phyloP scores from a whole-genome alignment of 1,284 basidiomycete species.

The Takashimella tepidaria region DNA sequence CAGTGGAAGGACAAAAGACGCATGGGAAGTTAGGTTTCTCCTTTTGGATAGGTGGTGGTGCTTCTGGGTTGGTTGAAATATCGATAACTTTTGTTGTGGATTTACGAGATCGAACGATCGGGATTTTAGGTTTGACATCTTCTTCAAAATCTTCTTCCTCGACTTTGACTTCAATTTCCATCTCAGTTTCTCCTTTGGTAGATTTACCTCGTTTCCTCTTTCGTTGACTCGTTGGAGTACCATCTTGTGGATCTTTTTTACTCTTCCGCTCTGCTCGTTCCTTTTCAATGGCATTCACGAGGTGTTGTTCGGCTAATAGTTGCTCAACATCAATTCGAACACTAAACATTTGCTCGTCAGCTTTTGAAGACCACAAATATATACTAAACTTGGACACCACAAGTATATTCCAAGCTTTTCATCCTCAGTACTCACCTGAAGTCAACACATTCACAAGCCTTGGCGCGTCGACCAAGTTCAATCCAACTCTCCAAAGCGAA shows the following conservation, averaged over 20 bases:
- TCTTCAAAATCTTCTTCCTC: background rate
- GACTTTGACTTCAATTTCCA: slow-evolving; percentile 1
- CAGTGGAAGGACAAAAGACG: slow-evolving; percentile 68
- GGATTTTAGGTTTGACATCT: slow-evolving; percentile 1
- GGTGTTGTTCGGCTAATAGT: slow-evolving; percentile 57
- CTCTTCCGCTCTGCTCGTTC: slow-evolving; percentile 15
- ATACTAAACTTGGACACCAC: background rate
- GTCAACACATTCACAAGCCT: slow-evolving; percentile 73
- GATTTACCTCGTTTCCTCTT: background rate
- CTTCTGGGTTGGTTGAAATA: slow-evolving; percentile 6
- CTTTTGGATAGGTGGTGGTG: slow-evolving; percentile 5
- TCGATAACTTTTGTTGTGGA: slow-evolving; percentile 14
- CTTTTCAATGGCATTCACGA: background rate
- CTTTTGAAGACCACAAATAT: too few relatives aligned
- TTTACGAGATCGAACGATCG: slow-evolving; percentile 6
- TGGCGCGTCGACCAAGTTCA: slow-evolving; percentile 75
- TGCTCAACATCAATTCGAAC: slow-evolving; percentile 88
- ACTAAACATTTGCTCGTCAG: too few relatives aligned
- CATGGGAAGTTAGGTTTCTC: slow-evolving; percentile 55
- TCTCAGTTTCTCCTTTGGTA: slow-evolving; percentile 1
- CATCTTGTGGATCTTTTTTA: slow-evolving; percentile 10
- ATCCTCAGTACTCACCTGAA: slow-evolving; percentile 59
- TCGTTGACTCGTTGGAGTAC: slow-evolving; percentile 1
- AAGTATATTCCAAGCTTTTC: background rate
- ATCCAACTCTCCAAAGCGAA: slow-evolving; percentile 96